Evolutionary conservation across 805 yeast genomes (phyloP).

Genomic region (Candida railenensis): DNA sequence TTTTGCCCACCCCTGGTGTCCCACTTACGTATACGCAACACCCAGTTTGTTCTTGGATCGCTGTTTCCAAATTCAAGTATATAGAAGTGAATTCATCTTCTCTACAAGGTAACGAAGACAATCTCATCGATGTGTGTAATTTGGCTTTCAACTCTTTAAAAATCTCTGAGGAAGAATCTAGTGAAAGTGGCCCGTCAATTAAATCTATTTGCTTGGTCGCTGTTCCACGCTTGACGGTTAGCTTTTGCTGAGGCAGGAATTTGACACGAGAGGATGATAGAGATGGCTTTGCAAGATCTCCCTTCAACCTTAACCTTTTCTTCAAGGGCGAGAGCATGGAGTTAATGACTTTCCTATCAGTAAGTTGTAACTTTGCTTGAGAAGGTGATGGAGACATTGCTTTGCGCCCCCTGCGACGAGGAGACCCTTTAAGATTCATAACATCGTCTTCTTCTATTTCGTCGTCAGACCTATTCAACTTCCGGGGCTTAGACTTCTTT

Average conservation of each 20-base stretch:
- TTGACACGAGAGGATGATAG: background rate
- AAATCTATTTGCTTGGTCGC: background rate
- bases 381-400: background rate
- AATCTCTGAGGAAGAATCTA: slow-evolving; percentile 25
- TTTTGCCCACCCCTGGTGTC: slow-evolving; percentile 97
- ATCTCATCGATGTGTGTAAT: slow-evolving; percentile 44
- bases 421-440: background rate
- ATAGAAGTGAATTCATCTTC: slow-evolving; percentile 77
- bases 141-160: slow-evolving; percentile 40
- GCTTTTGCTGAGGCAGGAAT: background rate
- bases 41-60: slow-evolving; percentile 70
- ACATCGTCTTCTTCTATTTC: slow-evolving; percentile 2
- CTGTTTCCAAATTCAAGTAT: slow-evolving; percentile 65
- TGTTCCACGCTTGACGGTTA: background rate
- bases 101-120: slow-evolving; percentile 73
- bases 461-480: too few species aligned
- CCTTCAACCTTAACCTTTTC: slow-evolving; percentile 15
- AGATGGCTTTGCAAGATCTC: slow-evolving; percentile 4
- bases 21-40: slow-evolving; percentile 91
- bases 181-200: slow-evolving; percentile 3
- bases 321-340: slow-evolving; percentile 20
- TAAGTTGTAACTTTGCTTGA: background rate
- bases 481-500: too few species aligned
- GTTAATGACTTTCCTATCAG: slow-evolving; percentile 21
- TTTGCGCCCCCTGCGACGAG: too few species aligned